Evolutionary conservation across 176 grass and related monocot species (phyloP).

Genomic region (Triticum dicoccoides): DNA sequence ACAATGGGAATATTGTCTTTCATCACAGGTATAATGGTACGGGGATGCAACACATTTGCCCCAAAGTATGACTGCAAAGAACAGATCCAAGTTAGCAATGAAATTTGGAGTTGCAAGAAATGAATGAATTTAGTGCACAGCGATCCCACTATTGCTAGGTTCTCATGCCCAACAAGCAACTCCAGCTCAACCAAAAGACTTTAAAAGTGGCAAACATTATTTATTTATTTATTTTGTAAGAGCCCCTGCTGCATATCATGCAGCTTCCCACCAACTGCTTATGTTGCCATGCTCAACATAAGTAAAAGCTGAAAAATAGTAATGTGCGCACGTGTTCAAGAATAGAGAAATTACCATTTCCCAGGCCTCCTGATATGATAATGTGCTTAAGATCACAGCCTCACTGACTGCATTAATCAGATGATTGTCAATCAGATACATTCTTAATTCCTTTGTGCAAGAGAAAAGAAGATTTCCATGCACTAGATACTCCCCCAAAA

Average conservation of each 20-base stretch:
- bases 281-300: background rate
- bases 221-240: background rate
- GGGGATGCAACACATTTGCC: conserved; percentile 95
- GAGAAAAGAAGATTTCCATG: conserved; percentile 10
- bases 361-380: conserved; percentile 99
- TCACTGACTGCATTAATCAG: conserved; percentile 81
- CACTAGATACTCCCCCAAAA: background rate
- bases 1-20: conserved; percentile 87
- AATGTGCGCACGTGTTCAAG: conserved; percentile 5
- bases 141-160: conserved; percentile 15
- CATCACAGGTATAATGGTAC: conserved; percentile 99
- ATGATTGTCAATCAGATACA: conserved; percentile 26
- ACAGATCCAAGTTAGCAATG: conserved; percentile 34
- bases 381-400: conserved; percentile 87
- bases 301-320: background rate
- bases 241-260: background rate
- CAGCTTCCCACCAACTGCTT: background rate
- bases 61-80: conserved; percentile 87
- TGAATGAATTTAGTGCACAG: conserved; percentile 6
- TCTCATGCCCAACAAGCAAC: conserved; percentile 3
- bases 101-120: conserved; percentile 17
- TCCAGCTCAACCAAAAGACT: conserved; percentile 4
- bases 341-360: conserved; percentile 84
- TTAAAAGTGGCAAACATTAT: background rate
- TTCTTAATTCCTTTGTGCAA: conserved; percentile 2